Conservation (phyloP, 345 rosid genomes). For the Lumnitzera littorea region DNA sequence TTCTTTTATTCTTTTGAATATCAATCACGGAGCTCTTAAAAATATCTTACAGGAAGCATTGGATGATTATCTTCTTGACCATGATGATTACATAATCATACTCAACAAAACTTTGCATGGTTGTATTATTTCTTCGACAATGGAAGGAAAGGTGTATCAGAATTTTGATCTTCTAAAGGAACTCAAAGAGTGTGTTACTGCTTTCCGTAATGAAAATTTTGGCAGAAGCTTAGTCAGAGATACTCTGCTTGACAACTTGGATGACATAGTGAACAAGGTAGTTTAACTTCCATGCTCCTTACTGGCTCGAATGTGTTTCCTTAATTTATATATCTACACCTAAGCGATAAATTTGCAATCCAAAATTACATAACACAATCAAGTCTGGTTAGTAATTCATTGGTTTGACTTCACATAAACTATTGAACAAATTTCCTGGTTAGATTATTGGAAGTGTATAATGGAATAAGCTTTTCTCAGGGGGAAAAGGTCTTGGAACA, state of each 20-base stretch:
- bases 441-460: too few species aligned
- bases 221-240: constrained; percentile 38
- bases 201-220: constrained; percentile 24
- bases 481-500: constrained; percentile 50
- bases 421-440: too few species aligned
- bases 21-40: constrained; percentile 16
- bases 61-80: constrained; percentile 52
- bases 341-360: too few species aligned
- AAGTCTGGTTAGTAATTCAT: too few species aligned
- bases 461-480: constrained; percentile 17
- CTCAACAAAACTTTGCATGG: constrained; percentile 24
- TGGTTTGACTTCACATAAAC: too few species aligned
- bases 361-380: too few species aligned
- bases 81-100: constrained; percentile 26
- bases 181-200: constrained; percentile 44
- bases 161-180: constrained; percentile 61
- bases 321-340: too few species aligned
- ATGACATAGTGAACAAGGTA: constrained; percentile 53
- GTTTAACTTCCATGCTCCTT: not conserved
- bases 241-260: constrained; percentile 44
- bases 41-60: constrained; percentile 48
- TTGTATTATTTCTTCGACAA: constrained; percentile 36
- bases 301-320: too few species aligned
- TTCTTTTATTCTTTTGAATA: constrained; percentile 1
- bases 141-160: constrained; percentile 32